These are phyloP conservation scores for Symbiodinium natans DNA, from an alignment of 73 alveolate genomes.

Conservation along the genomic window DNA sequence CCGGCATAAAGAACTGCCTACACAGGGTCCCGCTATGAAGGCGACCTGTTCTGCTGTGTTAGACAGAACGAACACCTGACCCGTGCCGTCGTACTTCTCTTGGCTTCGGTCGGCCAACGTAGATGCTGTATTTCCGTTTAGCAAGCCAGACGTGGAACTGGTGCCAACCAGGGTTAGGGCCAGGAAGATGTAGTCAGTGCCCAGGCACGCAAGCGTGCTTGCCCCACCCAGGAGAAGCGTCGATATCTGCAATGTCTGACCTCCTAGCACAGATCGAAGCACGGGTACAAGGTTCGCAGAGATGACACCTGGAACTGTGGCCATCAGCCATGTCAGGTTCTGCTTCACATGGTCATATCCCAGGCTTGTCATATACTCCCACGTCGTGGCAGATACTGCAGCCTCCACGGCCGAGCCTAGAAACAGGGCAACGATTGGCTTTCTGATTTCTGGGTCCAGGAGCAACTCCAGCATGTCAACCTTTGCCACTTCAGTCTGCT, in stretches of 20 bases:
- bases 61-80: constrained; percentile 30
- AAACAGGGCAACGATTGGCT: constrained; percentile 10
- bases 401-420: constrained; percentile 18
- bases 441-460: constrained; percentile 36
- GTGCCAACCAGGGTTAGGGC: background rate
- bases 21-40: background rate
- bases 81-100: constrained; percentile 33
- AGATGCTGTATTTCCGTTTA: constrained; percentile 14
- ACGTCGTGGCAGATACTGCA: constrained; percentile 10
- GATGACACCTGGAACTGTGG: constrained; percentile 10
- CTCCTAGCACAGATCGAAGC: background rate
- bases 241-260: background rate
- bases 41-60: constrained; percentile 23
- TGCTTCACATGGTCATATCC: constrained; percentile 34
- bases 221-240: background rate
- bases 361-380: constrained; percentile 14
- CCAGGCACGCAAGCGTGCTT: background rate
- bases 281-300: background rate
- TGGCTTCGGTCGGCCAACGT: constrained; percentile 28
- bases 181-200: background rate
- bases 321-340: constrained; percentile 22
- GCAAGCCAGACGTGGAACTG: background rate
- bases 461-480: constrained; percentile 28
- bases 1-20: background rate
- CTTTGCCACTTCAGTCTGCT: too few species aligned